These are phyloP conservation scores for Aureobasidium sp. DNA, from an alignment of 2,329 filamentous ascomycete genomes.

Conservation along the genomic window DNA sequence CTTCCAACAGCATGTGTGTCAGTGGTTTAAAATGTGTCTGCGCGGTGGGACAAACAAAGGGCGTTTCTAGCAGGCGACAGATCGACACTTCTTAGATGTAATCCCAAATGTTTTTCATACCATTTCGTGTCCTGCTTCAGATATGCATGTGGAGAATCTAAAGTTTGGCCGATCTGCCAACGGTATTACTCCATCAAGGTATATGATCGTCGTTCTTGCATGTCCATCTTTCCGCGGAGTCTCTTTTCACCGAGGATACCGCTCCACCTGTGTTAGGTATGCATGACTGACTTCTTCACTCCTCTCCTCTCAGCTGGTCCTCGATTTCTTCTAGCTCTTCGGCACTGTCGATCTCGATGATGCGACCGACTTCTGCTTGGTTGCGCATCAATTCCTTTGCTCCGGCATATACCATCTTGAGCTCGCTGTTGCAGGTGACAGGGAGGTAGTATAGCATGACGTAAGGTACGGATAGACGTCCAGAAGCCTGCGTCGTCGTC, in stretches of 20 bases:
- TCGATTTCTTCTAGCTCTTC: slow-evolving; percentile 90
- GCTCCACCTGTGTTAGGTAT: neutral
- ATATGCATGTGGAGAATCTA: slow-evolving; percentile 9
- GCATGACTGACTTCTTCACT: slow-evolving; percentile 23
- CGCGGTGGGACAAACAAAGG: neutral
- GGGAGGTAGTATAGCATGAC: slow-evolving; percentile 96
- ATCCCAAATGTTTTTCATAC: slow-evolving; percentile 16
- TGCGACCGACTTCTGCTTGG: slow-evolving; percentile 87
- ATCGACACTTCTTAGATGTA: slow-evolving; percentile 17
- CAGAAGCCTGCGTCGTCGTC: slow-evolving; percentile 11
- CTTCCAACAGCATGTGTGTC: slow-evolving; percentile 1
- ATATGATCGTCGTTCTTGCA: slow-evolving; percentile 14
- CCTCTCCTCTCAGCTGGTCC: slow-evolving; percentile 60
- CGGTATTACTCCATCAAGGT: slow-evolving; percentile 15
- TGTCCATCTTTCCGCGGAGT: neutral
- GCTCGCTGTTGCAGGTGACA: slow-evolving; percentile 86
- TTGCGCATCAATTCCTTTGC: slow-evolving; percentile 97
- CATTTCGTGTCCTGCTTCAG: neutral
- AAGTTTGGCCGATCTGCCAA: slow-evolving; percentile 7
- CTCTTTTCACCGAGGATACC: neutral
- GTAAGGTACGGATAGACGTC: slow-evolving; percentile 90
- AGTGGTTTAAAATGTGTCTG: neutral
- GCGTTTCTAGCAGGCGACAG: neutral
- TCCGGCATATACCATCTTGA: slow-evolving; percentile 94
- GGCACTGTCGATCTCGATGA: slow-evolving; percentile 84